A percentile compares a stretch with the other conserved stretches of the same genome.
Conservation (phyloP, 192 early-diverging fungal genomes). For the Funneliformis geosporum region DNA sequence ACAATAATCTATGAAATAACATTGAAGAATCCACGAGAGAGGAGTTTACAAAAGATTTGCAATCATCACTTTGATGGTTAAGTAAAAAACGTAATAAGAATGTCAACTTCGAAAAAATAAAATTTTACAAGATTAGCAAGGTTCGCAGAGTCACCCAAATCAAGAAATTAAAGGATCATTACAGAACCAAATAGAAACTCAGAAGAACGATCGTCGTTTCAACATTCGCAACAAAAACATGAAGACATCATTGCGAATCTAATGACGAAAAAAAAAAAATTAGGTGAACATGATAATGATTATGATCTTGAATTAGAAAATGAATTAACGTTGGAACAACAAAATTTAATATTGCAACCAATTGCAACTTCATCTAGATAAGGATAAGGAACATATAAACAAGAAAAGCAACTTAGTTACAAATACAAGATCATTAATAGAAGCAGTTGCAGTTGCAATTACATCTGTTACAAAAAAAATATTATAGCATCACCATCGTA, state of each 20-base stretch:
- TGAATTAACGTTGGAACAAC: not conserved
- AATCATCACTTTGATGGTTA: not conserved
- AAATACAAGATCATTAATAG: constrained; percentile 10
- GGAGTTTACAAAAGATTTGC: not conserved
- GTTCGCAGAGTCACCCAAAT: not conserved
- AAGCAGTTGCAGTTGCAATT: not conserved
- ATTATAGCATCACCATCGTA: not conserved
- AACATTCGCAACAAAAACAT: not conserved
- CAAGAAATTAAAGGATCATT: not conserved
- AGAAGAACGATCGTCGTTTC: not conserved
- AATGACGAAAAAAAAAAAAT: not conserved
- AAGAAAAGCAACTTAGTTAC: constrained; percentile 3
- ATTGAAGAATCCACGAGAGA: not conserved
- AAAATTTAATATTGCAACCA: not conserved
- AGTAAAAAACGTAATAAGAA: not conserved
- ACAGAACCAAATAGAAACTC: not conserved
- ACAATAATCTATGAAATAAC: constrained; percentile 4
- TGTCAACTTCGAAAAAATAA: not conserved
- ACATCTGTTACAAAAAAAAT: constrained; percentile 3
- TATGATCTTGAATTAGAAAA: not conserved
- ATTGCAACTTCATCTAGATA: constrained; percentile 3
- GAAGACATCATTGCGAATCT: not conserved
- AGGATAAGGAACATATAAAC: too few relatives aligned
- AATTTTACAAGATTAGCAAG: not conserved
- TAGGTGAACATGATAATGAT: not conserved